phyloP scores from a whole-genome alignment of 2,329 filamentous ascomycete genomes.

The Zymoseptoria tritici region DNA sequence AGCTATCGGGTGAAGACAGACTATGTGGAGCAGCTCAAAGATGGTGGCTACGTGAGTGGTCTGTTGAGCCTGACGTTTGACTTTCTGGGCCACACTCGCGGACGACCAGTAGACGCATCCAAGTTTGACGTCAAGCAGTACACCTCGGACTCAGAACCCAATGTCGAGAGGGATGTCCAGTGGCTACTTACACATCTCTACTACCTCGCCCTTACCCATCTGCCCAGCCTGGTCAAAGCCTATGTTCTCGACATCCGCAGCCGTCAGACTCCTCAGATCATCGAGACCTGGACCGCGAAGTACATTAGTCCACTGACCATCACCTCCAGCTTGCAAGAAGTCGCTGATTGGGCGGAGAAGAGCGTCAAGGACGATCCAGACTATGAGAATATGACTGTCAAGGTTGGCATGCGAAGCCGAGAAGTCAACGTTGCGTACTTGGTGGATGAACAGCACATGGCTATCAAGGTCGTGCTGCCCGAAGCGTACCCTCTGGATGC shows the following conservation, averaged over 20 bases:
- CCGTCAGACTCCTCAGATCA: conserved; percentile 66
- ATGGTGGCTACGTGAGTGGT: conserved; percentile 58
- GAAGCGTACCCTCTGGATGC: conserved; percentile 73
- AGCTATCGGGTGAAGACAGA: conserved; percentile 73
- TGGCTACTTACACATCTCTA: conserved; percentile 81
- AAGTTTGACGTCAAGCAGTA: conserved; percentile 65
- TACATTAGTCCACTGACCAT: conserved; percentile 68
- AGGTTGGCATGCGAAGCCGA: conserved; percentile 60
- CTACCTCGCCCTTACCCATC: conserved; percentile 69
- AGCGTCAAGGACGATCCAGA: conserved; percentile 32
- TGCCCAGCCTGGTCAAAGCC: conserved; percentile 68
- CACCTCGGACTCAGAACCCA: conserved; percentile 48
- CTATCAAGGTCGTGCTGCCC: conserved; percentile 75
- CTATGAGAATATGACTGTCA: conserved; percentile 56
- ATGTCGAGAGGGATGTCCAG: conserved; percentile 65
- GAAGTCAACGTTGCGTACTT: conserved; percentile 81
- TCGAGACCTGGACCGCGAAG: conserved; percentile 79
- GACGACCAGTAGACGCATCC: conserved; percentile 60
- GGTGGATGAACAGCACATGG: conserved; percentile 77
- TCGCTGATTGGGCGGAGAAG: conserved; percentile 56
- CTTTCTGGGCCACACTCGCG: conserved; percentile 70
- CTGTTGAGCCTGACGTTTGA: conserved; percentile 77
- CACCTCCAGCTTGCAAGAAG: conserved; percentile 56
- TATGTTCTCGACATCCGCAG: conserved; percentile 83
- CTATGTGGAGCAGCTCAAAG: conserved; percentile 72